Evolutionary conservation across 495 filamentous ascomycete genomes (phyloP).

Genomic region (Sphaerosporella brunnea): DNA sequence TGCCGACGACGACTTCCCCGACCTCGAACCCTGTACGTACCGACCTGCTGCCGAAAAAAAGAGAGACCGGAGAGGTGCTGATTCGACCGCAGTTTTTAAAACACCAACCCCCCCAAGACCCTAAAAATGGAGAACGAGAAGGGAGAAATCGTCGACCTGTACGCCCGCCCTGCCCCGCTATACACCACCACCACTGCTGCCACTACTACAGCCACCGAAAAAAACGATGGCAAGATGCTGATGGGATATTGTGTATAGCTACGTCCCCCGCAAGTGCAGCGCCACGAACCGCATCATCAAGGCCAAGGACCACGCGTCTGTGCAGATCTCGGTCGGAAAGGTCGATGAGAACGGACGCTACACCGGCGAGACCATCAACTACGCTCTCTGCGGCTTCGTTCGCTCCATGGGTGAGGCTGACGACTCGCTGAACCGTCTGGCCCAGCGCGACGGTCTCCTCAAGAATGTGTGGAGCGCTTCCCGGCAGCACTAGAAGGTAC

Average conservation of each 20-base stretch:
- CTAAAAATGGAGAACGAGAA: slow-evolving; percentile 81
- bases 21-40: too few species aligned
- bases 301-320: slow-evolving; percentile 91
- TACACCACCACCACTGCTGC: not conserved
- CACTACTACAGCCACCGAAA: too few species aligned
- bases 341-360: slow-evolving; percentile 96
- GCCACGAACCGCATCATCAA: slow-evolving; percentile 97
- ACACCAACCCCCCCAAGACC: slow-evolving; percentile 2
- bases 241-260: slow-evolving; percentile 36
- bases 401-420: slow-evolving; percentile 94
- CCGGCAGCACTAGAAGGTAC: slow-evolving; percentile 19
- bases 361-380: slow-evolving; percentile 92
- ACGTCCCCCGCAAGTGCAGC: slow-evolving; percentile 97
- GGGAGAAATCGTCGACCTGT: slow-evolving; percentile 99
- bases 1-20: too few species aligned
- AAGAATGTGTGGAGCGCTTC: slow-evolving; percentile 82
- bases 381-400: slow-evolving; percentile 95
- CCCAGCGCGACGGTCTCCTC: slow-evolving; percentile 87
- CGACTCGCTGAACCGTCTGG: slow-evolving; percentile 84
- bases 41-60: too few species aligned
- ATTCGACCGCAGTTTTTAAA: too few species aligned
- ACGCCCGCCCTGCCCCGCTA: slow-evolving; percentile 32
- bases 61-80: too few species aligned
- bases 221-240: too few species aligned
- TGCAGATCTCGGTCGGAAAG: slow-evolving; percentile 79